Percentiles rank a stretch among this genome's conserved stretches.
Evolutionary conservation across 768 basidiomycete genomes (phyloP).

Genomic region (Lactifluus volemus): DNA sequence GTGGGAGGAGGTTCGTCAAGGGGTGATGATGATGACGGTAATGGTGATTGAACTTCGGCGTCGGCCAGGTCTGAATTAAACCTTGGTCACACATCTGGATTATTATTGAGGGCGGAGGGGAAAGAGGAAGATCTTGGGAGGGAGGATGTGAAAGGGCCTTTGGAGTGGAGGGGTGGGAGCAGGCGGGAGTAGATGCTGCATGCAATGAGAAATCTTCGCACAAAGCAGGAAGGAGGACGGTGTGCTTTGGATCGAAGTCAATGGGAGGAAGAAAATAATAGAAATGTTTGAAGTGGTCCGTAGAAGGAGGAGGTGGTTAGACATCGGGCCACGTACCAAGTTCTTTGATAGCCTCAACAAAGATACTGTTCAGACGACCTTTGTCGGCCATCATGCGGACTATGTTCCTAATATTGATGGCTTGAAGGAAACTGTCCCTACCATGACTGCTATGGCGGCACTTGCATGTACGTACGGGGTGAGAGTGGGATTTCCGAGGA

Average conservation of each 20-base stretch:
- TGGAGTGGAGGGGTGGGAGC: not conserved
- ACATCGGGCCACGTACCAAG: no score
- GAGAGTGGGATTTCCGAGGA: no score
- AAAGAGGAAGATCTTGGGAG: conserved; percentile 11
- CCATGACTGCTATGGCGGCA: no score
- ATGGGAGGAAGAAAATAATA: conserved; percentile 4
- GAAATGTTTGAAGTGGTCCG: no score
- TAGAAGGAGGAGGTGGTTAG: no score
- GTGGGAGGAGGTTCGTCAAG: conserved; percentile 2
- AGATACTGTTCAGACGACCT: no score
- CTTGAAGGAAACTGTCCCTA: no score
- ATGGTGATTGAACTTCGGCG: not conserved
- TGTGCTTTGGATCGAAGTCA: conserved; percentile 20
- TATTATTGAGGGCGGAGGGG: conserved; percentile 14
- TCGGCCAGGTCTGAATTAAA: not conserved
- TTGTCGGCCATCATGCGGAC: no score
- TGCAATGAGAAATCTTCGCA: conserved; percentile 10
- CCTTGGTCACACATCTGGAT: not conserved
- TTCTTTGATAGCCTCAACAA: no score
- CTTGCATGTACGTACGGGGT: no score
- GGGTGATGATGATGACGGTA: not conserved
- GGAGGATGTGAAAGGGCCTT: conserved; percentile 10
- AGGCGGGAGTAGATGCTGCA: not conserved
- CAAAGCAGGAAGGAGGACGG: conserved; percentile 17
- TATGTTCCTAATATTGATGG: no score